Percentiles rank a stretch among this genome's conserved stretches.
Conservation (phyloP, 306 rosid species). For the Fragaria ananassa region DNA sequence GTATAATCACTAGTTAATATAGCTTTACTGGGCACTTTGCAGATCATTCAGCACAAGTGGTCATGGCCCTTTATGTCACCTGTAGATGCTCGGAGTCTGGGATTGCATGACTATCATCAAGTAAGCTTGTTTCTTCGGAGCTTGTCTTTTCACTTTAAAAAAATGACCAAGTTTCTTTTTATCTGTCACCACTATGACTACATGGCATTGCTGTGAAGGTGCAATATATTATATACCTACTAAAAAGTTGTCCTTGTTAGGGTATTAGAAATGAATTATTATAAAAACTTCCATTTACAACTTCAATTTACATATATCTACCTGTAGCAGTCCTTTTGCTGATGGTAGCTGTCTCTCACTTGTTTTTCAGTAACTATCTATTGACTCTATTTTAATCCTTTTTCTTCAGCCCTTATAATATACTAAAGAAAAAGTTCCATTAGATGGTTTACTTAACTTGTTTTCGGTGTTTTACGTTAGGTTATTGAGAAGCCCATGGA, state of each 20-base stretch:
- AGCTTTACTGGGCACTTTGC: conserved; percentile 7
- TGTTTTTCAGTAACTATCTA: not conserved
- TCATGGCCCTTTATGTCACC: conserved; percentile 95
- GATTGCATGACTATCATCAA: conserved; percentile 72
- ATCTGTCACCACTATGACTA: not conserved
- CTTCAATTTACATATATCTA: not conserved
- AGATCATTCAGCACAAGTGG: conserved; percentile 90
- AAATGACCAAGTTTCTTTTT: not conserved
- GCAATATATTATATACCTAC: not conserved
- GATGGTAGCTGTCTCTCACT: not conserved
- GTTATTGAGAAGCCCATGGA: conserved; percentile 99
- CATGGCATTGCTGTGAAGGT: not conserved
- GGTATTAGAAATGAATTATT: not conserved
- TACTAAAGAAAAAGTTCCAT: not conserved
- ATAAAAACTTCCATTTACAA: not conserved
- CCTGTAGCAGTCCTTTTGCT: not conserved
- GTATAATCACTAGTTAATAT: conserved; percentile 10
- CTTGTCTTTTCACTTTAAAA: not conserved
- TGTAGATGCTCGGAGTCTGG: conserved; percentile 77
- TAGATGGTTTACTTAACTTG: conserved; percentile 5
- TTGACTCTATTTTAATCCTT: not conserved
- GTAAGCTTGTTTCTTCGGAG: conserved; percentile 35
- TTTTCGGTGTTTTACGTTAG: conserved; percentile 35
- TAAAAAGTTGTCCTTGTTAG: not conserved
- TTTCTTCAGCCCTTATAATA: not conserved